Evolutionary conservation across 192 early-diverging fungal genomes (phyloP), one percentile per base, ranked within the genome.

Genomic region (Rhizophagus prolifer): DNA sequence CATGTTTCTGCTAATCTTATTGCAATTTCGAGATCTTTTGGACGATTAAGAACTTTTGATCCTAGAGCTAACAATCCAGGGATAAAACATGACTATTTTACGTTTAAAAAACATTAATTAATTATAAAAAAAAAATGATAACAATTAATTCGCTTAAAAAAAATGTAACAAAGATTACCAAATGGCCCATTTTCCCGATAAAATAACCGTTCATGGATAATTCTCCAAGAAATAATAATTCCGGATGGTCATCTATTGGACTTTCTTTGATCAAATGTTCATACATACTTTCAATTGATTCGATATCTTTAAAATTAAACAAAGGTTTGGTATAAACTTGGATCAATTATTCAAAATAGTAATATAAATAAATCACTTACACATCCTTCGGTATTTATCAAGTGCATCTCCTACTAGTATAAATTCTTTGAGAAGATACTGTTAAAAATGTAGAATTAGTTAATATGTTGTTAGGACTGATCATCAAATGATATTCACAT

Each of bases 401-500:
- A 61, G 16, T 3, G 34, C 59, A 23, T 58, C 68, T 46, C 62
- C 72, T 30, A 85, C 79, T 26, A 84, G 59, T 2, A 90, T 79
- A 77, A 83, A 88, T 69, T 86, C 81, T 68, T 91, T 90, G 46
- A 89, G 78, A 34, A 91, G 64, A 70, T 91, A 91, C 83, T 86
- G 65, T 16, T 63, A 67, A 41, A 19, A 26, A 23, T 36, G 26
- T 25, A 44, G 58, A 23, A 69, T 36, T 12, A 44, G 10, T 12
- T 44, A 44, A 38, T 70, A 31, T 50, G 36, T 38, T 38, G 8
- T 38, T n/a, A 38, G 36, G 36, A 38, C 7, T 6, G 36, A 38
- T 13, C 30, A 12, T 44, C 41, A 44, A 30, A 4, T n/a, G 30
- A 28, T 9, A 25, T 5, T 66, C 23, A 44, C 21, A 69, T 50